These are phyloP conservation scores for Dacryopinax primogenitus DNA, from an alignment of 768 basidiomycete genomes.

Conservation along the genomic window DNA sequence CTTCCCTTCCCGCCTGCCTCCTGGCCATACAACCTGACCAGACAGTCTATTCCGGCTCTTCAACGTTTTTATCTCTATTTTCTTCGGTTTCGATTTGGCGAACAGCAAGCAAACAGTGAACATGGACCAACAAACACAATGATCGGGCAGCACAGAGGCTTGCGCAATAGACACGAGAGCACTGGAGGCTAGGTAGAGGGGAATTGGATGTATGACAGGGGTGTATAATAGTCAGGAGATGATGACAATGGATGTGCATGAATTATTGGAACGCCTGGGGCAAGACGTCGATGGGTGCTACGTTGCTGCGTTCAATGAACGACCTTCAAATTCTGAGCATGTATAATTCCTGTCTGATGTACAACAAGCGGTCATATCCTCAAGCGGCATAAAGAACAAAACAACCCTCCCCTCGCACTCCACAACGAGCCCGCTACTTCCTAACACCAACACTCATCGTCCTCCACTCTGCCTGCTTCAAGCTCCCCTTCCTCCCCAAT, in stretches of 20 bases:
- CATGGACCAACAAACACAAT: not conserved
- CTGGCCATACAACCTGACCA: not conserved
- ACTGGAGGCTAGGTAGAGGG: not conserved
- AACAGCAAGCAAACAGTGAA: not conserved
- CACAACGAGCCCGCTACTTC: not conserved
- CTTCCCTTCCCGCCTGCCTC: not conserved
- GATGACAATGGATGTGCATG: not conserved
- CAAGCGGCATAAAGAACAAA: not conserved
- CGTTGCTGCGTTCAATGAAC: too few species aligned
- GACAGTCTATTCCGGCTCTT: not conserved
- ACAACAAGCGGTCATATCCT: not conserved
- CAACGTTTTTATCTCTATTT: not conserved
- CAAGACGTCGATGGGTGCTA: too few species aligned
- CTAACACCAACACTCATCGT: not conserved
- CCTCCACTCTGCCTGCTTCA: conserved; percentile 7
- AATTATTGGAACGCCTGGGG: not conserved
- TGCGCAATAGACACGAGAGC: not conserved
- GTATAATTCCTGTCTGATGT: not conserved
- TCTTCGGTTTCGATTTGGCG: not conserved
- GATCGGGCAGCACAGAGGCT: too few species aligned
- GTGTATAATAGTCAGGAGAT: not conserved
- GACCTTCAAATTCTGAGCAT: too few species aligned
- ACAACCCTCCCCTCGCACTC: too few species aligned
- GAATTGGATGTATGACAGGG: not conserved
- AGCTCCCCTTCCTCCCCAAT: not conserved